A percentile compares a stretch with the other conserved stretches of the same genome.
Conservation (phyloP, 306 rosid species). For the Prunus mira region DNA sequence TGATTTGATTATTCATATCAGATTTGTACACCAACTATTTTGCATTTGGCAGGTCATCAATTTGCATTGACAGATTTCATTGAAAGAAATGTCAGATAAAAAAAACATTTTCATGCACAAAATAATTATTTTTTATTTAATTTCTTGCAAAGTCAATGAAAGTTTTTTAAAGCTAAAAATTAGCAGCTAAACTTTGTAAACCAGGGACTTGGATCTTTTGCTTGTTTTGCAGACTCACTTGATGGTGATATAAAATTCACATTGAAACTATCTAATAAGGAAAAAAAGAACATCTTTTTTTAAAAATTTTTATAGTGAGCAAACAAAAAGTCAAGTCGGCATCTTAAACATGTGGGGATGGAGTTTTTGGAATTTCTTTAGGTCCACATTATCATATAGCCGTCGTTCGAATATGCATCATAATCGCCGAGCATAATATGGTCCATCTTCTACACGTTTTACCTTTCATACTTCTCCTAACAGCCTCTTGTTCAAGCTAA, state of each 20-base stretch:
- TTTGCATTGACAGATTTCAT: conserved; percentile 6
- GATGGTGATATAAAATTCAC: neutral
- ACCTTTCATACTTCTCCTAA: neutral
- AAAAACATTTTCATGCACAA: neutral
- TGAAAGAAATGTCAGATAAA: conserved; percentile 23
- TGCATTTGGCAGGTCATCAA: neutral
- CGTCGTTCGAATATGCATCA: neutral
- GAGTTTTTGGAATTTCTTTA: neutral
- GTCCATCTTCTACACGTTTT: neutral
- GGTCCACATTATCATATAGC: neutral
- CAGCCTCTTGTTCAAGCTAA: neutral
- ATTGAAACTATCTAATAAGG: neutral
- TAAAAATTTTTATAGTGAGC: too few species aligned
- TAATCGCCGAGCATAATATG: conserved; percentile 6
- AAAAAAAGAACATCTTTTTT: neutral
- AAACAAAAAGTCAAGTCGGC: neutral
- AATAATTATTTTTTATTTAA: neutral
- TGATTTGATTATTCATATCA: conserved; percentile 23
- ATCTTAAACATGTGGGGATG: neutral
- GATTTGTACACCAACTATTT: conserved; percentile 10
- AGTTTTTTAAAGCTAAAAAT: neutral
- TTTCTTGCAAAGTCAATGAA: neutral
- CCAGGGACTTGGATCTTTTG: neutral
- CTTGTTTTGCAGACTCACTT: neutral
- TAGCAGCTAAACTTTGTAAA: too few species aligned